Evolutionary conservation across 805 yeast species (phyloP).

Genomic region (Jamesozyma lodderae): DNA sequence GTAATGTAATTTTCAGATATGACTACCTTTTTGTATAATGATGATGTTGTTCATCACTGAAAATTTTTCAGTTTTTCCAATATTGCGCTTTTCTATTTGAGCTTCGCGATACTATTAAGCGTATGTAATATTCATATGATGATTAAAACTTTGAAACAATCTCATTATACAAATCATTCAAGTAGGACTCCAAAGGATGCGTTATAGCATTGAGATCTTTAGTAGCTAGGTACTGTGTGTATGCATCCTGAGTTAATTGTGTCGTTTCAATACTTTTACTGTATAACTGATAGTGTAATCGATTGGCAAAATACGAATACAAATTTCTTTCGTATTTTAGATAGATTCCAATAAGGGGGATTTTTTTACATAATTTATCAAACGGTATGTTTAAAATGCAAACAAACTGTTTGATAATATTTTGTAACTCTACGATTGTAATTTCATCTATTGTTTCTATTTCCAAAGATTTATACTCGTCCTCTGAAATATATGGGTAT

Average conservation of each 20-base stretch:
- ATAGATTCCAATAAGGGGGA: constrained; percentile 22
- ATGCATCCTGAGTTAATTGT: constrained; percentile 17
- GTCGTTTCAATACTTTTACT: constrained; percentile 22
- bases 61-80: no score
- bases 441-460: constrained; percentile 25
- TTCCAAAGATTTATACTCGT: constrained; percentile 4
- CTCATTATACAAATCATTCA: constrained; percentile 22
- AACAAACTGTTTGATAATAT: constrained; percentile 29
- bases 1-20: no score
- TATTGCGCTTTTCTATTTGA: no score
- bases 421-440: constrained; percentile 27
- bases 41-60: no score
- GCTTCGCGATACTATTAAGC: no score
- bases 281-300: constrained; percentile 27
- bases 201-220: constrained; percentile 15
- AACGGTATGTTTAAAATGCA: constrained; percentile 29
- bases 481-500: background rate
- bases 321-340: constrained; percentile 24
- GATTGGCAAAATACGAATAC: constrained; percentile 27
- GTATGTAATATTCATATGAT: no score
- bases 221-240: constrained; percentile 12
- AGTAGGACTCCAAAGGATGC: constrained; percentile 23
- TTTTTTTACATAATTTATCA: constrained; percentile 18
- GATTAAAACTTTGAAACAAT: constrained; percentile 4
- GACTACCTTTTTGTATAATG: no score